phyloP scores from a whole-genome alignment of 306 rosid genomes.

The Cicer arietinum region DNA sequence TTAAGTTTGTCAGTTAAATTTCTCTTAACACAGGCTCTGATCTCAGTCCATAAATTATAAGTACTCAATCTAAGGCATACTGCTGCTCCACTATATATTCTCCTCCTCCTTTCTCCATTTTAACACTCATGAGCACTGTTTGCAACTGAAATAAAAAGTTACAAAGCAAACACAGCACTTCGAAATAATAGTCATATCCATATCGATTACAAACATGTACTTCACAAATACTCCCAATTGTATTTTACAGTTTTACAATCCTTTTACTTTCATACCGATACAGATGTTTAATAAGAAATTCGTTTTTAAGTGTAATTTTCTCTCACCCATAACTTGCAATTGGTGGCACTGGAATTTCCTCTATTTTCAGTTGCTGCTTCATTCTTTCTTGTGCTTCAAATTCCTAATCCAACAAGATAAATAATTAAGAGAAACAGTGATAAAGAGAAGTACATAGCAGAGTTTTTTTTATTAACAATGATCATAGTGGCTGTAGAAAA shows the following conservation, averaged over 20 bases:
- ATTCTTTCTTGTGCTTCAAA: conserved; percentile 94
- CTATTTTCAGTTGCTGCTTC: conserved; percentile 79
- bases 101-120: not conserved
- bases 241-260: not conserved
- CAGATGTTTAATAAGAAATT: not conserved
- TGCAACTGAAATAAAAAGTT: not conserved
- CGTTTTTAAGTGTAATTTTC: conserved; percentile 9
- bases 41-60: conserved; percentile 9
- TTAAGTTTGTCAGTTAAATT: conserved; percentile 11
- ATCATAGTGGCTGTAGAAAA: conserved; percentile 2
- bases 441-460: conserved; percentile 22
- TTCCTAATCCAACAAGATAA: conserved; percentile 62
- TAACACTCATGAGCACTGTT: conserved; percentile 23
- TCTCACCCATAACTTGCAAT: conserved; percentile 87
- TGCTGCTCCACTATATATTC: conserved; percentile 9
- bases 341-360: conserved; percentile 70
- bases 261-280: not conserved
- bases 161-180: conserved; percentile 13
- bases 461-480: not conserved
- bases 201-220: not conserved
- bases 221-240: not conserved
- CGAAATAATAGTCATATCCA: conserved; percentile 6
- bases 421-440: conserved; percentile 13
- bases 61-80: not conserved
- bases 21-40: not conserved